A percentile compares a stretch with the other conserved stretches of the same genome.
Conservation (phyloP, 768 basidiomycete species). For the Panellus pusillus region DNA sequence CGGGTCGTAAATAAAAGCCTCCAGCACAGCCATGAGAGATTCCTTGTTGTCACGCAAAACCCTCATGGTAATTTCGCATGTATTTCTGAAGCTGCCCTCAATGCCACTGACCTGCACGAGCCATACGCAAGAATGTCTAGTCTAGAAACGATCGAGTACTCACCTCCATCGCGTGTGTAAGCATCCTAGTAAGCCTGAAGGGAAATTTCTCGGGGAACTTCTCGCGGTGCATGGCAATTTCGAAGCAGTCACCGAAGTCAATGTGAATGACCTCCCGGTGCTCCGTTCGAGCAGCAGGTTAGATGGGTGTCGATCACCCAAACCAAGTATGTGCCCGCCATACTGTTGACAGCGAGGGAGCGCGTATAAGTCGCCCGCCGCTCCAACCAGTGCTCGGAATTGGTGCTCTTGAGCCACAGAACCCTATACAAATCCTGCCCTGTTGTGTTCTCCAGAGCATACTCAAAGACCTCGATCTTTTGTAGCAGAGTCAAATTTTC, state of each 20-base stretch:
- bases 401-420: conserved; percentile 91
- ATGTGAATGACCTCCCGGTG: conserved; percentile 95
- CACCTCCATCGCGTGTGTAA: conserved; percentile 99
- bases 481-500: conserved; percentile 91
- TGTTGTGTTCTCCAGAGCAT: conserved; percentile 96
- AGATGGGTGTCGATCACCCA: conserved; percentile 97
- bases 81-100: conserved; percentile 93
- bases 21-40: conserved; percentile 97
- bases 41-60: conserved; percentile 97
- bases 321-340: conserved; percentile 96
- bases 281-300: conserved; percentile 90
- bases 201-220: conserved; percentile 99
- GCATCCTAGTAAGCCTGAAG: conserved; percentile 96
- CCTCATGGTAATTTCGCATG: conserved; percentile 97
- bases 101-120: conserved; percentile 86
- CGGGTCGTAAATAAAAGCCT: conserved; percentile 98
- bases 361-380: conserved; percentile 94
- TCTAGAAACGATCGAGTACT: conserved; percentile 1
- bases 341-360: conserved; percentile 93
- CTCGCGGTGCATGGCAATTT: conserved; percentile 96
- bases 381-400: conserved; percentile 98
- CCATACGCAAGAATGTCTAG: conserved; percentile 4
- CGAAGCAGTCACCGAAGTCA: conserved; percentile 98
- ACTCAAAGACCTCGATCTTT: conserved; percentile 99
- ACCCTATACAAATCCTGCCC: conserved; percentile 97